Evolutionary conservation across 768 basidiomycete species (phyloP), one percentile per base, ranked within the genome.

Genomic region (Tremella mesenterica): DNA sequence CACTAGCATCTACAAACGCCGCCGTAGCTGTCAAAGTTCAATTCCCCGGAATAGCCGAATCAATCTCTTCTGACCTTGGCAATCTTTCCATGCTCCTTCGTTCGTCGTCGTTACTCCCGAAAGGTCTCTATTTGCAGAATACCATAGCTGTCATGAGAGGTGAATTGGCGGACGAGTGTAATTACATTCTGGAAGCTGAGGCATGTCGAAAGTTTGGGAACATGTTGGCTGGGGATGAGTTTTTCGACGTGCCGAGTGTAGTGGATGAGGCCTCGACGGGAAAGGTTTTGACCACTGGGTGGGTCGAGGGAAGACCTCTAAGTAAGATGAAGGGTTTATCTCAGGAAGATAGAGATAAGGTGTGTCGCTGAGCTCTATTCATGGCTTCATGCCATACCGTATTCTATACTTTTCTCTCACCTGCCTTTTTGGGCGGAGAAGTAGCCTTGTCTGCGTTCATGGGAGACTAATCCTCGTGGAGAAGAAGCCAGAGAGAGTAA

Each of bases 91-190:
- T 90, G 58, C 75, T 97, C 10, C 76, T 99, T 7, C 84, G 83
- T 0, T 86, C 86, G 0, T 85, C 89, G 3, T 78, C 80, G 13
- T 73, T 96, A 18, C 76, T 99, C 2, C 95, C 95, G 0, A 83
- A 80, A 54, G 95, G 95, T 0, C 75, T 97, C 27, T 97, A 90
- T 71, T 76, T 99, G 27, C 88, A 95, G 56, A 82, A 83, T 51
- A 93, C 90, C 3, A 80, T 96, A 29, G 78, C 85, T 61, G 89
- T 88, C 10, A 85, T 97, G 83, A 85, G 85, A 65, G 78, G 82
- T 12, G 93, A 97, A 69, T 77, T 99, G 9, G 81, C 81, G 43
- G 89, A 97, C 60, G 95, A 97, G 72, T 97, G 95, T 65, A 78
- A 93, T 68, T 99, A 97, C 65, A 73, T 72, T 5, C 81, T 85